Evolutionary conservation across 164 flowering plant genomes (phyloP).

Genomic region (Pachysandra terminalis): DNA sequence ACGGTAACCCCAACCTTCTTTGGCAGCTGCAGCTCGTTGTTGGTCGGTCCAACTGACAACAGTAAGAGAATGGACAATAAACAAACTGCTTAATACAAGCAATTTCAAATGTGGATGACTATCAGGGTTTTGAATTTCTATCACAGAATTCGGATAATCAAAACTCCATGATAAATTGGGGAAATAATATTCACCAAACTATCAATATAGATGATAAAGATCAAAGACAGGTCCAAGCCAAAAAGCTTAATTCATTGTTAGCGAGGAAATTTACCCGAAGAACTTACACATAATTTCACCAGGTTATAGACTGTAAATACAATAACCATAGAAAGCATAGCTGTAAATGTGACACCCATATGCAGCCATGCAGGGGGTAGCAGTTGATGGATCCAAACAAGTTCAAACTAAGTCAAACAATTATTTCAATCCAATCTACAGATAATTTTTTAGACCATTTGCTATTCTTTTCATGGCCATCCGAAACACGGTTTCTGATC

Average conservation of each 20-base stretch:
- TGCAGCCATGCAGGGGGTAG: not conserved
- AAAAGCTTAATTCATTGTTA: not conserved
- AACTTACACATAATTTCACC: not conserved
- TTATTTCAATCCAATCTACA: no score
- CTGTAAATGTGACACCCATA: not conserved
- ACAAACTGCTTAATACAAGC: not conserved
- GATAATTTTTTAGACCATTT: not conserved
- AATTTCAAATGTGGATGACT: not conserved
- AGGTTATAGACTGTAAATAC: not conserved
- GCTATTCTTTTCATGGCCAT: not conserved
- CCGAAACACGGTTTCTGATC: not conserved
- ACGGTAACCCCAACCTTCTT: constrained; percentile 86
- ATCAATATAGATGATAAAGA: not conserved
- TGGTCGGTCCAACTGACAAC: constrained; percentile 90
- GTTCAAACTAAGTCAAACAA: not conserved
- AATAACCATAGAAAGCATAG: not conserved
- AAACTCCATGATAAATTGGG: not conserved
- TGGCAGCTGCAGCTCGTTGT: constrained; percentile 84
- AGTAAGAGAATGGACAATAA: not conserved
- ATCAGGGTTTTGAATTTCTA: not conserved
- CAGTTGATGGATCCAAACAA: not conserved
- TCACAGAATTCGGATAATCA: not conserved
- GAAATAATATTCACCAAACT: not conserved
- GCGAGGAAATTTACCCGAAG: not conserved
- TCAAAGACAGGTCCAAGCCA: not conserved